A percentile compares a stretch with the other conserved stretches of the same genome.
These are phyloP conservation scores for Rhodosporidiobolus odoratus DNA, from an alignment of 768 basidiomycete genomes.

Conservation along the genomic window DNA sequence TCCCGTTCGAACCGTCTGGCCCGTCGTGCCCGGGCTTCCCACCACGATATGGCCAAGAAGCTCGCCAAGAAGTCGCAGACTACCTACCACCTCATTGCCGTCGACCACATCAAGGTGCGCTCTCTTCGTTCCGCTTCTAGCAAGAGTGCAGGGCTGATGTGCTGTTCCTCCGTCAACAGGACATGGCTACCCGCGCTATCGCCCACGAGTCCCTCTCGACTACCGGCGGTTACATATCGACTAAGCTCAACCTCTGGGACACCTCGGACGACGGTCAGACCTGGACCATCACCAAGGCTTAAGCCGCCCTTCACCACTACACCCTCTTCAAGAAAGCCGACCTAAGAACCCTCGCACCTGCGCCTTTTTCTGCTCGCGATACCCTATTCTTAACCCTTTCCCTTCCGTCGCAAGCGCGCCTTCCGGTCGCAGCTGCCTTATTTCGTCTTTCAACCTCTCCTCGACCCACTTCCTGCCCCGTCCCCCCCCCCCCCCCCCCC, in stretches of 20 bases:
- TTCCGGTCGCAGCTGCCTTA: background rate
- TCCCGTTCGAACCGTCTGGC: slow-evolving; percentile 3
- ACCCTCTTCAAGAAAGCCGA: background rate
- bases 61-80: slow-evolving; percentile 14
- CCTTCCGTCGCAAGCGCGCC: background rate
- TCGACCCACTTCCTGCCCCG: background rate
- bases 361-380: background rate
- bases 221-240: slow-evolving; percentile 30
- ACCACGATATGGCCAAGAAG: slow-evolving; percentile 15
- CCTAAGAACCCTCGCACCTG: background rate
- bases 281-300: slow-evolving; percentile 17
- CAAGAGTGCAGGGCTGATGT: too few relatives aligned
- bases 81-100: slow-evolving; percentile 29
- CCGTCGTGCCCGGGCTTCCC: slow-evolving; percentile 12
- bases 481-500: too few relatives aligned
- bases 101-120: slow-evolving; percentile 30
- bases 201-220: slow-evolving; percentile 1
- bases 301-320: background rate
- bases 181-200: slow-evolving; percentile 34
- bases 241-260: slow-evolving; percentile 21
- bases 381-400: background rate
- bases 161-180: background rate
- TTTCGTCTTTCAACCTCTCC: background rate
- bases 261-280: slow-evolving; percentile 14
- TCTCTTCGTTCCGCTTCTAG: background rate